Conservation (phyloP, 1,139 yeast genomes). For the Pneumocystis oryctolagi region DNA sequence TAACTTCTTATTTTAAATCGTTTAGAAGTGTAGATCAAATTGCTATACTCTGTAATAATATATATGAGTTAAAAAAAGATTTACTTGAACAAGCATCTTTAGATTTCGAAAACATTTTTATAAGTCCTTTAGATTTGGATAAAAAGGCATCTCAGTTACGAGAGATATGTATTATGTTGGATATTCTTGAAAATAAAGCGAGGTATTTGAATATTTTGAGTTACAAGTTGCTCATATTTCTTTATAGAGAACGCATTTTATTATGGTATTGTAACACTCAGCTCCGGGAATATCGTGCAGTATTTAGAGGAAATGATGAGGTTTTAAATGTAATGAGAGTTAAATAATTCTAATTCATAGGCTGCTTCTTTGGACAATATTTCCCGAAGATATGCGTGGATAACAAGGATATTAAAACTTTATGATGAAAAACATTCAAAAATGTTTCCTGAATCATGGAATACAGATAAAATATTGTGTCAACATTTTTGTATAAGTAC, state of each 20-base stretch:
- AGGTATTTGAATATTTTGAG: not conserved
- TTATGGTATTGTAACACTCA: conserved; percentile 63
- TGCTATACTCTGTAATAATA: conserved; percentile 48
- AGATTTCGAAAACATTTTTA: conserved; percentile 45
- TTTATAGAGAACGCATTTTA: conserved; percentile 40
- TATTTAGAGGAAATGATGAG: conserved; percentile 67
- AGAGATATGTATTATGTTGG: conserved; percentile 60
- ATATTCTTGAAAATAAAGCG: conserved; percentile 45
- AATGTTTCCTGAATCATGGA: conserved; percentile 61
- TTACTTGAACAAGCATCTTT: conserved; percentile 58
- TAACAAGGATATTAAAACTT: conserved; percentile 51
- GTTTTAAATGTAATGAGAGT: conserved; percentile 2
- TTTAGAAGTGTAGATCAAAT: conserved; percentile 76
- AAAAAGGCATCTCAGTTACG: conserved; percentile 24
- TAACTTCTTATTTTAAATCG: conserved; percentile 60
- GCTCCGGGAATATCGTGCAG: conserved; percentile 56
- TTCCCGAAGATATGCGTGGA: conserved; percentile 64
- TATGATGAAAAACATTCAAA: conserved; percentile 39
- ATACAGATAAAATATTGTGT: conserved; percentile 46
- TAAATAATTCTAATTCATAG: conserved; percentile 9
- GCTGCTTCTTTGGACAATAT: conserved; percentile 88
- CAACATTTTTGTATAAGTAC: conserved; percentile 44
- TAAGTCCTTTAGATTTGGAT: conserved; percentile 18
- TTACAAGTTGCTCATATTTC: not conserved
- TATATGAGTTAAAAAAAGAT: conserved; percentile 48